A percentile compares a stretch with the other conserved stretches of the same genome.
phyloP scores from a whole-genome alignment of 2,329 filamentous ascomycete genomes.

The Aureobasidium sp. region DNA sequence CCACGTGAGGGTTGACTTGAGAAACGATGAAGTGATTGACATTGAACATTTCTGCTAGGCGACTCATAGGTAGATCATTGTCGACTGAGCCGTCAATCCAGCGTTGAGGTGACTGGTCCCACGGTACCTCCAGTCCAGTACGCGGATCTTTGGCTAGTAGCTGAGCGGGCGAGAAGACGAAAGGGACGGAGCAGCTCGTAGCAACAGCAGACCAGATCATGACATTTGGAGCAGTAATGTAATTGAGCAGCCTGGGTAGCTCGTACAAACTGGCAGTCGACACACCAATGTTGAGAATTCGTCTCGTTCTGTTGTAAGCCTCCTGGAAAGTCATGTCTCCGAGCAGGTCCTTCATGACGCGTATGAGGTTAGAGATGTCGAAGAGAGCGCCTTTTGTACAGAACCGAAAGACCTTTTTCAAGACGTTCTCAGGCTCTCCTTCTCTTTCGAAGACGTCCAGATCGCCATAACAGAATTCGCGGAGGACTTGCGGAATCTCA shows the following conservation, averaged over 20 bases:
- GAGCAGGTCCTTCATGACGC: slow-evolving; percentile 72
- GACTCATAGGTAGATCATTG: slow-evolving; percentile 85
- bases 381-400: slow-evolving; percentile 79
- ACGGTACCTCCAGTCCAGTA: slow-evolving; percentile 69
- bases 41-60: slow-evolving; percentile 91
- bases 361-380: slow-evolving; percentile 72
- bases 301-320: slow-evolving; percentile 86
- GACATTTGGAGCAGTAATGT: slow-evolving; percentile 87
- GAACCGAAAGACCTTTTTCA: slow-evolving; percentile 63
- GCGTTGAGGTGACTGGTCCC: slow-evolving; percentile 76
- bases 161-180: slow-evolving; percentile 73
- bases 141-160: slow-evolving; percentile 77
- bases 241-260: slow-evolving; percentile 79
- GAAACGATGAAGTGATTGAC: slow-evolving; percentile 98
- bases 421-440: slow-evolving; percentile 52
- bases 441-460: slow-evolving; percentile 69
- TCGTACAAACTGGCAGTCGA: slow-evolving; percentile 84
- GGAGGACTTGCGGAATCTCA: slow-evolving; percentile 64
- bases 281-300: slow-evolving; percentile 90
- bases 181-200: slow-evolving; percentile 88
- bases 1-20: slow-evolving; percentile 90
- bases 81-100: slow-evolving; percentile 96
- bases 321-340: slow-evolving; percentile 93
- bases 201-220: slow-evolving; percentile 94
- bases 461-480: slow-evolving; percentile 70